Base-by-base conservation (phyloP, 2,329 filamentous ascomycete genomes). In the Periconia macrospinosa region DNA sequence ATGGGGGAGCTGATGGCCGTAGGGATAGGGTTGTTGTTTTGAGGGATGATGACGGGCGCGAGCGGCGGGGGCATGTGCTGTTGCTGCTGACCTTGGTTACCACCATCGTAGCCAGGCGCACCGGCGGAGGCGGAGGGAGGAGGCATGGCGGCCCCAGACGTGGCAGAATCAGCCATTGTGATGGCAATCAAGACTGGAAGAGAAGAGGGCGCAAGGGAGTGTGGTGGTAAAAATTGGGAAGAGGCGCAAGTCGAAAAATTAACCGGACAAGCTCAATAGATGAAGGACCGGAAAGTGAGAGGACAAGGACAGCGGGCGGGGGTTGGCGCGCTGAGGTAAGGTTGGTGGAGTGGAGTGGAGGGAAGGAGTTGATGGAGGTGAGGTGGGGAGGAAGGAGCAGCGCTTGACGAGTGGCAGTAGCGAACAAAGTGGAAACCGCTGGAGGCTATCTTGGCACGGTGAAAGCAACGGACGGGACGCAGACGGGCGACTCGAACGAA, bases 11-110 rank as follows among this genome's bases (percentile, higher is more conserved):
- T 92, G 69, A 97, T 92, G 59, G 92, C 91, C 30, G 91, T 95
- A 46, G 92, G 92, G 69, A 97, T 94, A 45, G 92, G 91, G 71
- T 97, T 97, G 71, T 86, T 97, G 80, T 97, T 97, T 77, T 94
- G 91, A 27, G 93, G 92, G 70, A 97, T 97, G 74, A 88, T 86
- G 62, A 89, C 84, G 50, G 87, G 85, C 44, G 95, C 89, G 57
- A 96, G 86, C 63, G 92, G 89, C 57, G 92, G 92, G 54, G 91
- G 89, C 89, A 97, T 92, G 75, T 94, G 89, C 59, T 86, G 82
- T 77, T 90, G 88, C 62, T 83, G 83, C 71, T 88, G 88, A 65
- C 76, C 76, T 77, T 91, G 89, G 63, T 83, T 83, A 71, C 85
- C 86, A 71, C 91, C 89, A 75, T 92, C 90, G 76, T 89, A 92